Percentiles rank a stretch among this genome's conserved stretches.
phyloP scores from a whole-genome alignment of 306 rosid genomes.

The Quercus mongolica region DNA sequence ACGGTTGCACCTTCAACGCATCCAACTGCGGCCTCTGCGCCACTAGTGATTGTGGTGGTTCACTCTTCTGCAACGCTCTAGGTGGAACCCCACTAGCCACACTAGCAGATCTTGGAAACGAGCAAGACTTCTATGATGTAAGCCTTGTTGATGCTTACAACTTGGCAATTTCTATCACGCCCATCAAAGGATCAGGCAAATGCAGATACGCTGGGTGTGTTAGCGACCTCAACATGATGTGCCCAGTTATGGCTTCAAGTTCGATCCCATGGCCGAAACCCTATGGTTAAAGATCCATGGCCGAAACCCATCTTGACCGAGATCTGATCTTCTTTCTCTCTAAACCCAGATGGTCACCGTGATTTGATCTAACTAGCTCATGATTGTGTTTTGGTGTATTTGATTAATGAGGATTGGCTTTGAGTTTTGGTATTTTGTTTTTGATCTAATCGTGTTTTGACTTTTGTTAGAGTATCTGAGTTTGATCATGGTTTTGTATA shows the following conservation, averaged over 20 bases:
- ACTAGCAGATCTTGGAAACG: slow-evolving; percentile 69
- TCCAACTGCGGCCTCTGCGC: slow-evolving; percentile 75
- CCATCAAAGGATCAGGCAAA: slow-evolving; percentile 69
- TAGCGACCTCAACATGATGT: slow-evolving; percentile 80
- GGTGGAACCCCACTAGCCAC: slow-evolving; percentile 92
- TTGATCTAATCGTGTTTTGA: no score
- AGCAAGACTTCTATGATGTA: slow-evolving; percentile 91
- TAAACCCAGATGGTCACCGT: no score
- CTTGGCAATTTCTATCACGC: slow-evolving; percentile 68
- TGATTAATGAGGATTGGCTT: no score
- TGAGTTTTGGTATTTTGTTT: no score
- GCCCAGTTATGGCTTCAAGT: slow-evolving; percentile 86
- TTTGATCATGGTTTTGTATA: no score
- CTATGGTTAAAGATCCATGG: no score
- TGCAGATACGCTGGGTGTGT: slow-evolving; percentile 88
- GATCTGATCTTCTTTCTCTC: no score
- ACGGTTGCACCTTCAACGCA: slow-evolving; percentile 81
- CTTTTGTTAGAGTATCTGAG: no score
- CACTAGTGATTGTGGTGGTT: slow-evolving; percentile 90
- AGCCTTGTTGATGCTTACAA: slow-evolving; percentile 93
- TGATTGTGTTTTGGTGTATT: no score
- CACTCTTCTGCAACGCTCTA: slow-evolving; percentile 74
- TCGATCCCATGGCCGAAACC: slow-evolving; percentile 31
- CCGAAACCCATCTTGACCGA: no score
- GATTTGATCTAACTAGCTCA: no score